Conservation (phyloP, 2,329 filamentous ascomycete species). For the Coniochaeta sp. region DNA sequence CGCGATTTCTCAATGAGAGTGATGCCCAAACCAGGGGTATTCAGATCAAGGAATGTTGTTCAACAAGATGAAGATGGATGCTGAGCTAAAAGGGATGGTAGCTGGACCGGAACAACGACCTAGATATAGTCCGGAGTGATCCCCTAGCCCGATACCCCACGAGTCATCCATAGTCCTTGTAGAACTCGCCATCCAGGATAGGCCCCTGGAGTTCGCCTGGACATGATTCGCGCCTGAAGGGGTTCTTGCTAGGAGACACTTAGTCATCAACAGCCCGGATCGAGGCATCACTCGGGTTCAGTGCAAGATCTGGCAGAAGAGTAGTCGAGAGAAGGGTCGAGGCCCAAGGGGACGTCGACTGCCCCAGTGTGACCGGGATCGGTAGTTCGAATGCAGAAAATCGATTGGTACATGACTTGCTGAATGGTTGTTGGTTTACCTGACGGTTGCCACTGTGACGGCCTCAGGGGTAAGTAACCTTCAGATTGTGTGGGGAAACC, state of each 20-base stretch:
- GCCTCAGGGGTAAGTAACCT: neutral
- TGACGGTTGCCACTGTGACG: neutral
- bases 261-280: neutral
- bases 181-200: neutral
- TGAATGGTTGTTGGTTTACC: neutral
- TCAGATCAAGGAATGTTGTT: neutral
- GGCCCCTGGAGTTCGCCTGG: neutral
- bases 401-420: neutral
- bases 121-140: neutral
- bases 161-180: neutral
- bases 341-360: neutral
- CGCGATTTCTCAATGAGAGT: neutral
- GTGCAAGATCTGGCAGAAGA: neutral
- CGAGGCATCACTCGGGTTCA: neutral
- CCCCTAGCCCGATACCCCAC: neutral
- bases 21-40: neutral
- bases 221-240: neutral
- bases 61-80: neutral
- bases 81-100: neutral
- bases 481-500: neutral
- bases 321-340: neutral
- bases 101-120: too few species aligned
- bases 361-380: neutral
- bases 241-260: neutral
- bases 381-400: neutral